phyloP scores from a whole-genome alignment of 306 rosid species.

The Malus domestica region ASM211411v1 NC_041804.1:5699501-5700000 shows the following conservation, averaged over 20 bases:
- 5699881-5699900: constrained; percentile 42
- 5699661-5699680: constrained; percentile 72
- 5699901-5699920: constrained; percentile 31
- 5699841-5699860: constrained; percentile 75
- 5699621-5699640: constrained; percentile 75
- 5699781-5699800: constrained; percentile 60
- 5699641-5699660: constrained; percentile 73
- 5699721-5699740: constrained; percentile 83
- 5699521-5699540: constrained; percentile 37
- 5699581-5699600: constrained; percentile 55
- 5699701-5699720: constrained; percentile 55
- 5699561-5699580: constrained; percentile 56
- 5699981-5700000: not conserved
- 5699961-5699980: not conserved
- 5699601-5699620: constrained; percentile 79
- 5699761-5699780: constrained; percentile 62
- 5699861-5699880: constrained; percentile 59
- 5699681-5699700: constrained; percentile 65
- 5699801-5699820: constrained; percentile 57
- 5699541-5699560: constrained; percentile 56
- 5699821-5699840: constrained; percentile 40
- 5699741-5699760: constrained; percentile 66
- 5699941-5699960: not conserved
- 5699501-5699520: constrained; percentile 33
- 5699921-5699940: constrained; percentile 34